A percentile compares a stretch with the other conserved stretches of the same genome.
Conservation (phyloP, 352 stramenopile species). For the Pythium aristosporum region DNA sequence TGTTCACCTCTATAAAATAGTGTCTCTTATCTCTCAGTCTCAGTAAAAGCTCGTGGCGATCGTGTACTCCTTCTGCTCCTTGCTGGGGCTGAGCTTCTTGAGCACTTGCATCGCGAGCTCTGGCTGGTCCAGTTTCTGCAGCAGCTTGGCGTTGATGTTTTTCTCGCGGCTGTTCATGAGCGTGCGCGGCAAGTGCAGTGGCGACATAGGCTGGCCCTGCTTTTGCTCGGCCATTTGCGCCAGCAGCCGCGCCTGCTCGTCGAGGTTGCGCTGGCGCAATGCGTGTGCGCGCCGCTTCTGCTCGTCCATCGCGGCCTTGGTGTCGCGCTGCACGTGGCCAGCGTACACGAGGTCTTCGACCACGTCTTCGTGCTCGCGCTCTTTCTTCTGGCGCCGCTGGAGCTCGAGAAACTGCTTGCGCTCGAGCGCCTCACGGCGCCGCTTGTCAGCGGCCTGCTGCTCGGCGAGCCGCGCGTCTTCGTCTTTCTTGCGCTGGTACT, state of each 20-base stretch:
- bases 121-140: constrained; percentile 66
- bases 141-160: constrained; percentile 56
- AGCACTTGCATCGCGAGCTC: constrained; percentile 57
- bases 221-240: constrained; percentile 66
- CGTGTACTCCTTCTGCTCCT: constrained; percentile 36
- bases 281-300: constrained; percentile 37
- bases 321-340: constrained; percentile 46
- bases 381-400: constrained; percentile 50
- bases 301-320: constrained; percentile 40
- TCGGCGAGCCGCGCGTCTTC: constrained; percentile 35
- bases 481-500: constrained; percentile 64
- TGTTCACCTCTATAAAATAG: constrained; percentile 4
- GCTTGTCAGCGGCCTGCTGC: constrained; percentile 29
- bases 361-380: constrained; percentile 54
- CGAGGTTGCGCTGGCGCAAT: constrained; percentile 49
- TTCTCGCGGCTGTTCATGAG: constrained; percentile 71
- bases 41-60: constrained; percentile 62
- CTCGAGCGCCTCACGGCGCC: constrained; percentile 48
- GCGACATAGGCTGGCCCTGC: constrained; percentile 43
- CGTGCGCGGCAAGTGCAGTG: constrained; percentile 50
- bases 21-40: background rate
- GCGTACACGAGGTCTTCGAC: constrained; percentile 65
- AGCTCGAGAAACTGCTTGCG: constrained; percentile 51
- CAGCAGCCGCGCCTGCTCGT: constrained; percentile 59
- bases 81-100: constrained; percentile 58